phyloP scores from a whole-genome alignment of 805 yeast species.

The Lipomyces oligophaga region DNA sequence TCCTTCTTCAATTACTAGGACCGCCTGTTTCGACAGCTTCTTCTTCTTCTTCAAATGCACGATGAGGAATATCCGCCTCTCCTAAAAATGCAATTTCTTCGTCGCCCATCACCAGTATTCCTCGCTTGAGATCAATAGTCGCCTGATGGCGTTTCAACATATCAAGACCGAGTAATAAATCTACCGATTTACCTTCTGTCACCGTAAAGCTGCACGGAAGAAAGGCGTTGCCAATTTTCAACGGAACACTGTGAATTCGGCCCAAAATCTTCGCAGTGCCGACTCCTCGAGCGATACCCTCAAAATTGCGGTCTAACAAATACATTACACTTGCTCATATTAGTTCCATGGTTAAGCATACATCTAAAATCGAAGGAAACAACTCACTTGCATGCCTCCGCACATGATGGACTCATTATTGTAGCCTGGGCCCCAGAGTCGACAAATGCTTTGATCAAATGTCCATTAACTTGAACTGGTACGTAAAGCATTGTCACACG shows the following conservation, averaged over 20 bases:
- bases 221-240: constrained; percentile 63
- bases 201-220: constrained; percentile 69
- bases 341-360: neutral
- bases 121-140: constrained; percentile 63
- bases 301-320: constrained; percentile 72
- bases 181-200: constrained; percentile 53
- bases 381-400: constrained; percentile 56
- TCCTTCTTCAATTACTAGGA: too few relatives aligned
- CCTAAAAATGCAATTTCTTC: constrained; percentile 67
- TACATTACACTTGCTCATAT: constrained; percentile 44
- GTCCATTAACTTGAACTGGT: constrained; percentile 71
- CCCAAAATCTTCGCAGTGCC: constrained; percentile 79
- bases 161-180: constrained; percentile 81
- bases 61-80: constrained; percentile 64
- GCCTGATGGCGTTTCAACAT: constrained; percentile 87
- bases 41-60: constrained; percentile 33
- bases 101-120: constrained; percentile 66
- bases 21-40: constrained; percentile 12
- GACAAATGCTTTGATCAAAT: constrained; percentile 83
- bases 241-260: constrained; percentile 81
- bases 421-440: constrained; percentile 96
- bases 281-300: constrained; percentile 85
- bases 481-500: constrained; percentile 80
- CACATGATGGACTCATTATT: constrained; percentile 70
- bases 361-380: neutral